Base-by-base conservation (phyloP, 2,329 filamentous ascomycete species). In the Fusarium sp. region DNA sequence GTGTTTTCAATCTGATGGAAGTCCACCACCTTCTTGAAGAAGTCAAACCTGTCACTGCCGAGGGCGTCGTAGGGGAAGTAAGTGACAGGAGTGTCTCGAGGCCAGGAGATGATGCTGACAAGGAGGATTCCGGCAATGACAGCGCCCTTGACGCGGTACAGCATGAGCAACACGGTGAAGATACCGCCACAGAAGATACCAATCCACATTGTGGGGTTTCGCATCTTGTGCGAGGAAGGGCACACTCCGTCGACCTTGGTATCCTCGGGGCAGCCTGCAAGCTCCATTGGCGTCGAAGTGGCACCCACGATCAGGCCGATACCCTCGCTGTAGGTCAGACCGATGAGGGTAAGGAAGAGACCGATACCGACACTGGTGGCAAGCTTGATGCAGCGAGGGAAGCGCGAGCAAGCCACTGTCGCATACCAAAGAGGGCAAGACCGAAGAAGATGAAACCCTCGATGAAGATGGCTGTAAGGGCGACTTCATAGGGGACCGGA, bases 51-150 rank as follows among this genome's bases (percentile, higher is more conserved):
- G 77, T 88, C 88, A 81, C 95, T 87, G 45, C 95, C 95, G 3
- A 92, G 82, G 0, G 87, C 76, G 0, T 90, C 94, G 78, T 95
- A 87, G 0, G 95, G 94, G 84, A 97, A 97, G 82, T 93, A 95
- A 7, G 94, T 96, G 66, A 97, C 92, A 1, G 88, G 81, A 0
- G 94, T 96, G 20, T 86, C 85, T 27, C 95, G 90, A 0, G 95
- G 95, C 95, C 95, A 97, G 10, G 94, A 97, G 82, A 97, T 95
- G 83, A 97, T 92, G 73, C 92, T 95, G 66, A 97, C 94, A 30
- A 97, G 89, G 30, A 95, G 82, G 73, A 97, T 97, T 41, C 95
- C 95, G 39, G 90, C 89, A 77, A 97, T 95, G 78, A 97, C 93
- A 66, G 95, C 95, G 67, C 94, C 94, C 84, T 96, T 96, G 82